Percentiles rank a stretch among this genome's conserved stretches.
Conservation (phyloP, 345 rosid genomes). For the Viola odorata region DNA sequence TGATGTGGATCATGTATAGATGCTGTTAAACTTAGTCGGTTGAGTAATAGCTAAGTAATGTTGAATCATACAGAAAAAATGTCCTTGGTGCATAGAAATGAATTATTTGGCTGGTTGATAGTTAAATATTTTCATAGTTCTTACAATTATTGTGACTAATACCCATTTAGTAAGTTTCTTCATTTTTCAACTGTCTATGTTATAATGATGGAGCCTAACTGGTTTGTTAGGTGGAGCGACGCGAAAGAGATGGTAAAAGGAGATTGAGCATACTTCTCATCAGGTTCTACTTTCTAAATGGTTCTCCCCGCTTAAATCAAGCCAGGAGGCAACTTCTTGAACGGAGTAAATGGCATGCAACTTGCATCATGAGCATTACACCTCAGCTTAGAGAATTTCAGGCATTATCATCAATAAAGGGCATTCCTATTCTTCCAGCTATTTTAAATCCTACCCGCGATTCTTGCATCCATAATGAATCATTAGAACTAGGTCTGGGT, state of each 20-base stretch:
- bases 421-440: slow-evolving; percentile 65
- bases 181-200: neutral
- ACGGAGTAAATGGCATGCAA: slow-evolving; percentile 97
- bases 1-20: neutral
- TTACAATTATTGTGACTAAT: too few relatives aligned
- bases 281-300: slow-evolving; percentile 80
- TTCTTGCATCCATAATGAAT: slow-evolving; percentile 30
- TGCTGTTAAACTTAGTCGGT: neutral
- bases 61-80: neutral
- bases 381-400: slow-evolving; percentile 96
- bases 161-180: neutral
- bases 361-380: slow-evolving; percentile 77
- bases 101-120: neutral
- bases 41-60: neutral
- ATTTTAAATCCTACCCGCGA: slow-evolving; percentile 60
- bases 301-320: slow-evolving; percentile 68
- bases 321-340: slow-evolving; percentile 87
- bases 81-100: neutral
- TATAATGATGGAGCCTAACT: slow-evolving; percentile 9
- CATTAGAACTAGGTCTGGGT: slow-evolving; percentile 36
- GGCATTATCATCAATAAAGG: slow-evolving; percentile 67
- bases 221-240: slow-evolving; percentile 81
- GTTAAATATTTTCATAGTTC: neutral
- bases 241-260: slow-evolving; percentile 79
- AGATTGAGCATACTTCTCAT: slow-evolving; percentile 60